Percentiles rank a stretch among this genome's conserved stretches.
Conservation (phyloP, 2,329 filamentous ascomycete genomes). For the Alternaria sp. region DNA sequence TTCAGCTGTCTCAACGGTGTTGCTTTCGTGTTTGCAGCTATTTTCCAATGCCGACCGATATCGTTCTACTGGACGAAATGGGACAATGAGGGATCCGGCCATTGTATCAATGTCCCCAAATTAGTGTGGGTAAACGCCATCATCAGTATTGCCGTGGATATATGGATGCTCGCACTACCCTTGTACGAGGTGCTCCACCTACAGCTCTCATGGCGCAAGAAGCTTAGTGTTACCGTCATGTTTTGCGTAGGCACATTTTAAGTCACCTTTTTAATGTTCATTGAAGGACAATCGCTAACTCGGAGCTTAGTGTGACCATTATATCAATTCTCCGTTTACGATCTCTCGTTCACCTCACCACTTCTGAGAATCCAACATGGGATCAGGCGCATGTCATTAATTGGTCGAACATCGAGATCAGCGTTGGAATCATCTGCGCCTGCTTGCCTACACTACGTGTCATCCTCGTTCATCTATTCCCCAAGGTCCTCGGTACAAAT, state of each 20-base stretch:
- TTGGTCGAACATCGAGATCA: slow-evolving; percentile 56
- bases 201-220: slow-evolving; percentile 48
- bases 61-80: slow-evolving; percentile 45
- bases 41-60: slow-evolving; percentile 50
- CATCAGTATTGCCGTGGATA: slow-evolving; percentile 45
- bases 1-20: slow-evolving; percentile 38
- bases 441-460: slow-evolving; percentile 56
- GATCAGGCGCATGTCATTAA: slow-evolving; percentile 53
- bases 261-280: background rate
- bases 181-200: slow-evolving; percentile 45
- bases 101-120: slow-evolving; percentile 49
- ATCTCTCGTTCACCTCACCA: slow-evolving; percentile 55
- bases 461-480: slow-evolving; percentile 51
- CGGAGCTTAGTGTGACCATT: slow-evolving; percentile 47
- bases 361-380: slow-evolving; percentile 54
- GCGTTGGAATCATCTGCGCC: slow-evolving; percentile 57
- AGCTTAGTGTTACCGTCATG: slow-evolving; percentile 50
- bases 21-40: slow-evolving; percentile 29
- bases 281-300: background rate
- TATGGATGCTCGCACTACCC: slow-evolving; percentile 48
- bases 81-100: slow-evolving; percentile 38
- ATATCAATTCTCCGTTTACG: slow-evolving; percentile 57
- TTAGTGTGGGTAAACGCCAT: slow-evolving; percentile 47
- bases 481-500: slow-evolving; percentile 50
- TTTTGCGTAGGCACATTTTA: slow-evolving; percentile 51